phyloP scores from a whole-genome alignment of 164 flowering plant species.

The Buxus sempervirens region DNA sequence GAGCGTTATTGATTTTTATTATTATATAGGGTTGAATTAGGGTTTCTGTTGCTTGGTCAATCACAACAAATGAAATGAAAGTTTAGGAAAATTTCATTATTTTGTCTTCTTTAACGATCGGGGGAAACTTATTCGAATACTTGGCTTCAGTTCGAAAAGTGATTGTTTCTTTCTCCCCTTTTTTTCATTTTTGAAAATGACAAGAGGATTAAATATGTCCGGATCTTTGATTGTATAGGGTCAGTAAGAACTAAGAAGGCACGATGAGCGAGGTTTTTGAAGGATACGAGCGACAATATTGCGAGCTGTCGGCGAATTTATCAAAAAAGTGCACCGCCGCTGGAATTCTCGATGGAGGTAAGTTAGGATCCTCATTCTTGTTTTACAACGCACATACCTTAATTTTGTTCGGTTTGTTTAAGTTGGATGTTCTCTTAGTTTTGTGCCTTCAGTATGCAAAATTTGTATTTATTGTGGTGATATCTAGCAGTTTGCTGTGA shows the following conservation, averaged over 20 bases:
- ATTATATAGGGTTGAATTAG: not conserved
- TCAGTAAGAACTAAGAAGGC: not conserved
- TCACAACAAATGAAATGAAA: not conserved
- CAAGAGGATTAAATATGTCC: not conserved
- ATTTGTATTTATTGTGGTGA: no score
- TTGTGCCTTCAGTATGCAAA: no score
- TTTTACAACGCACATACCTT: not conserved
- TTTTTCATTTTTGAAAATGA: not conserved
- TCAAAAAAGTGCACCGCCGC: slow-evolving; percentile 6
- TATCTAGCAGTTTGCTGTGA: no score
- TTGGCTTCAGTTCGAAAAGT: not conserved
- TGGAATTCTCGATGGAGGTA: slow-evolving; percentile 5
- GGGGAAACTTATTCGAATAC: not conserved
- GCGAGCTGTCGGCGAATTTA: slow-evolving; percentile 7
- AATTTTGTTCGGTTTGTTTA: not conserved
- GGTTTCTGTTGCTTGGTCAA: not conserved
- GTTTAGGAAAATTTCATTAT: not conserved
- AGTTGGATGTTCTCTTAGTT: not conserved
- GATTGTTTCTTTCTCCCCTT: not conserved
- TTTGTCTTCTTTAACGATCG: not conserved
- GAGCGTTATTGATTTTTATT: not conserved
- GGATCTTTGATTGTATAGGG: not conserved
- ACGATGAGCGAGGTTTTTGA: slow-evolving; percentile 10
- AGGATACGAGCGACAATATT: slow-evolving; percentile 9
- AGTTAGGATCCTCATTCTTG: not conserved